Conservation (phyloP, 2,329 filamentous ascomycete species). For the Apiospora aurea region DNA sequence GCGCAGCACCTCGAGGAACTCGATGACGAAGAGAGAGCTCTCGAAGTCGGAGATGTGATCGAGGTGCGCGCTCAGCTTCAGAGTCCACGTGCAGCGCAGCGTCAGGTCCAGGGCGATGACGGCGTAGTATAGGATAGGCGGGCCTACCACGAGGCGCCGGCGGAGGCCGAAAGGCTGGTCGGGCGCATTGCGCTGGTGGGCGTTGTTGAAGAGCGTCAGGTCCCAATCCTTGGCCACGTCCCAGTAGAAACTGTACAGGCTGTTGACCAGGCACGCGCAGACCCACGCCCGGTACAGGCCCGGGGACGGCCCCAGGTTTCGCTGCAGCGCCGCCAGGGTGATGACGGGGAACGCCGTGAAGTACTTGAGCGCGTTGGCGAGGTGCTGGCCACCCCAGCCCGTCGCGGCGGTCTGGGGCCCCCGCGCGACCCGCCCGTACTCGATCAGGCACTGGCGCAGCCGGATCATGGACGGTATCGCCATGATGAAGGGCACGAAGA, state of each 20-base stretch:
- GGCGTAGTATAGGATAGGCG: slow-evolving; percentile 78
- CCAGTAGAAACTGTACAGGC: slow-evolving; percentile 98
- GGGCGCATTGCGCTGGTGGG: slow-evolving; percentile 60
- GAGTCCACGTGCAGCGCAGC: slow-evolving; percentile 88
- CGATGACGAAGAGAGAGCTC: slow-evolving; percentile 85
- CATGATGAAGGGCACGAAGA: slow-evolving; percentile 85
- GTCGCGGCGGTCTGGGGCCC: slow-evolving; percentile 61
- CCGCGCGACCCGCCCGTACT: slow-evolving; percentile 74
- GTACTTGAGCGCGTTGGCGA: slow-evolving; percentile 96
- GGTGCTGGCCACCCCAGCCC: slow-evolving; percentile 84
- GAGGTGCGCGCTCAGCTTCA: slow-evolving; percentile 84
- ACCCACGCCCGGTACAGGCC: slow-evolving; percentile 69
- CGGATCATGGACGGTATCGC: slow-evolving; percentile 85
- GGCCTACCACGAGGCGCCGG: slow-evolving; percentile 74
- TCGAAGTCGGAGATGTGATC: slow-evolving; percentile 88
- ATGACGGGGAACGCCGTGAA: slow-evolving; percentile 93
- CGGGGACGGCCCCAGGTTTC: slow-evolving; percentile 56
- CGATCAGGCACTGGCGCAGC: slow-evolving; percentile 88
- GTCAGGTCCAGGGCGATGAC: slow-evolving; percentile 81
- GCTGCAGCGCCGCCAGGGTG: slow-evolving; percentile 76
- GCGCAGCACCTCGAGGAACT: slow-evolving; percentile 84
- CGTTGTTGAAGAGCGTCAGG: slow-evolving; percentile 74
- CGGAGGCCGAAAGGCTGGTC: slow-evolving; percentile 82
- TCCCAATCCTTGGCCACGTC: slow-evolving; percentile 98
- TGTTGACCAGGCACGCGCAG: slow-evolving; percentile 79